A percentile compares a stretch with the other conserved stretches of the same genome.
These are phyloP conservation scores for Kalmusia sp. DNA, from an alignment of 2,329 filamentous ascomycete species.

Conservation along the genomic window DNA sequence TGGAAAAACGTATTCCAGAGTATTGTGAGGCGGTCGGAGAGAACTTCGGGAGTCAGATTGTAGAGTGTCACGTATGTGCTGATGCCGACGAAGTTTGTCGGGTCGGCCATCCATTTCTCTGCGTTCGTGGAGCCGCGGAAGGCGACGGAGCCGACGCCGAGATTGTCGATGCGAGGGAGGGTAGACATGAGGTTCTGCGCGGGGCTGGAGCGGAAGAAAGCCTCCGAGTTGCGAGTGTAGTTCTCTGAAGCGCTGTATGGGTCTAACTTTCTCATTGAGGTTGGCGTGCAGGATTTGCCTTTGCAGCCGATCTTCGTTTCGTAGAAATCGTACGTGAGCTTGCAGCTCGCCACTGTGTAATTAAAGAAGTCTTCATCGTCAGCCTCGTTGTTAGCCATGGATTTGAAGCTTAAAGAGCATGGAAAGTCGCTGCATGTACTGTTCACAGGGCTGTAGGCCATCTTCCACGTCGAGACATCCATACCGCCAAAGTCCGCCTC, in stretches of 20 bases:
- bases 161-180: slow-evolving; percentile 28
- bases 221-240: slow-evolving; percentile 21
- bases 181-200: slow-evolving; percentile 11
- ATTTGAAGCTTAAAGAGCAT: slow-evolving; percentile 27
- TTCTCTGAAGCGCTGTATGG: slow-evolving; percentile 18
- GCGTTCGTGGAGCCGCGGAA: slow-evolving; percentile 28
- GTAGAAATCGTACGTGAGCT: slow-evolving; percentile 22
- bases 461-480: slow-evolving; percentile 24
- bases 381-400: slow-evolving; percentile 13
- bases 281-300: slow-evolving; percentile 20
- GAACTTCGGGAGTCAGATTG: slow-evolving; percentile 20
- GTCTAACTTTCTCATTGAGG: slow-evolving; percentile 29
- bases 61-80: slow-evolving; percentile 27
- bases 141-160: slow-evolving; percentile 8
- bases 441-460: slow-evolving; percentile 7
- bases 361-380: neutral
- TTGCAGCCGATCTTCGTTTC: slow-evolving; percentile 31
- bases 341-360: slow-evolving; percentile 25
- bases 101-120: slow-evolving; percentile 34
- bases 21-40: slow-evolving; percentile 31
- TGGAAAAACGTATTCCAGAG: slow-evolving; percentile 38
- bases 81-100: slow-evolving; percentile 27
- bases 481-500: slow-evolving; percentile 10
- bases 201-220: slow-evolving; percentile 11
- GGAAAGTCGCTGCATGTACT: slow-evolving; percentile 24